Conservation (phyloP, 2,329 filamentous ascomycete species). For the Annulohypoxylon truncatum region DNA sequence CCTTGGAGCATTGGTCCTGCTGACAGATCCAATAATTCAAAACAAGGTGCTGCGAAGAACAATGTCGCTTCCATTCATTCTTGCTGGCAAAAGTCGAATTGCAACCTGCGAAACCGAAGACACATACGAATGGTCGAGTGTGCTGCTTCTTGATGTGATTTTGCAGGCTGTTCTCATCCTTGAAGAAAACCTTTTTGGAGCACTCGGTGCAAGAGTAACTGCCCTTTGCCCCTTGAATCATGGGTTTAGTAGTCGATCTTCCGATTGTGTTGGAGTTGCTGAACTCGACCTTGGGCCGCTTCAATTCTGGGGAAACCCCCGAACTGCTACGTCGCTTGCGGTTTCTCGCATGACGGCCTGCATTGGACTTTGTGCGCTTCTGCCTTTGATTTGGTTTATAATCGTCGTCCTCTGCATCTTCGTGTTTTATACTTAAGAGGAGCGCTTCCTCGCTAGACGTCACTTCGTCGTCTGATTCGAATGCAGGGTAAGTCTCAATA, state of each 20-base stretch:
- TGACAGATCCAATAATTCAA: constrained; percentile 81
- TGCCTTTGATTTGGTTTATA: constrained; percentile 42
- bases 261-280: constrained; percentile 23
- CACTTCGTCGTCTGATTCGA: constrained; percentile 39
- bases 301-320: constrained; percentile 33
- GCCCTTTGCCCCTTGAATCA: constrained; percentile 43
- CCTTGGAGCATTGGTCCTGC: constrained; percentile 65
- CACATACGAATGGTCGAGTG: constrained; percentile 76
- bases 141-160: constrained; percentile 65
- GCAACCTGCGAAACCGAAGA: constrained; percentile 84
- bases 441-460: constrained; percentile 39
- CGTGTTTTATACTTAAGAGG: constrained; percentile 29
- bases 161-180: constrained; percentile 58
- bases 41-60: constrained; percentile 81
- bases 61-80: constrained; percentile 96
- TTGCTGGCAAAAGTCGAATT: constrained; percentile 78
- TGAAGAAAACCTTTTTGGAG: constrained; percentile 54
- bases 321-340: constrained; percentile 43
- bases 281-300: constrained; percentile 44
- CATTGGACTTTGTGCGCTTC: constrained; percentile 33
- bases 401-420: constrained; percentile 45
- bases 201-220: constrained; percentile 54
- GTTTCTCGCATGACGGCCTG: constrained; percentile 36
- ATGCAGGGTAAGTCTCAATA: constrained; percentile 20
- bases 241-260: constrained; percentile 35